These are phyloP conservation scores for Stevia rebaudiana DNA, from an alignment of 140 eudicot genomes.

Conservation along the genomic window DNA sequence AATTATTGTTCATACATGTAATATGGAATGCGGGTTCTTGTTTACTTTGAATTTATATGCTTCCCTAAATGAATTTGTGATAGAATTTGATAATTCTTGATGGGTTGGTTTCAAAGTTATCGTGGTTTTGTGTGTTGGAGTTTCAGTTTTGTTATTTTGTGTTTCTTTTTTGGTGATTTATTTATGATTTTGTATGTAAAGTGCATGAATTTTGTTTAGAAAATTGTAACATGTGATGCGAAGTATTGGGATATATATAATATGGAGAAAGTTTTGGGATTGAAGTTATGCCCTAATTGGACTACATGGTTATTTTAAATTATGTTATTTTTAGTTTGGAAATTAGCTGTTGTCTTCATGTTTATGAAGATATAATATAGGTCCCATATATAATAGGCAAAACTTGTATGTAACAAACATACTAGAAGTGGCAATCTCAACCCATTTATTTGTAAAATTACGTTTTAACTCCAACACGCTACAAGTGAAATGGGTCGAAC, in stretches of 20 bases:
- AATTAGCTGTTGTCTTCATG: not conserved
- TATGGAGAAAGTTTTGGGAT: constrained; percentile 3
- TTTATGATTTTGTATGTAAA: constrained; percentile 5
- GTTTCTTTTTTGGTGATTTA: not conserved
- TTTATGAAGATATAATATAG: not conserved
- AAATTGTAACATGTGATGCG: constrained; percentile 7
- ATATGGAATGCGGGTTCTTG: constrained; percentile 8
- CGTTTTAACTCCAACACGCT: not conserved
- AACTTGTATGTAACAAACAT: not conserved
- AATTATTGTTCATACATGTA: not conserved
- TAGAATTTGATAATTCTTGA: not conserved
- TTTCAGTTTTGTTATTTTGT: not conserved
- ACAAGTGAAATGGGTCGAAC: not conserved
- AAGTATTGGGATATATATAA: constrained; percentile 7
- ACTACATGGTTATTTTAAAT: not conserved
- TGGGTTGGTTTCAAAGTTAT: not conserved
- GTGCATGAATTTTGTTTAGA: not conserved
- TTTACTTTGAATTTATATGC: constrained; percentile 7
- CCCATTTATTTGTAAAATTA: not conserved
- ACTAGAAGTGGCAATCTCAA: not conserved
- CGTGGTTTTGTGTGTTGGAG: not conserved
- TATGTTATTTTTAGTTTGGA: not conserved
- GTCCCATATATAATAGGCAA: not conserved
- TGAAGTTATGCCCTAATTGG: constrained; percentile 26
- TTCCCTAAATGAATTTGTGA: not conserved